These are phyloP conservation scores for Xerocomellus intermedius DNA, from an alignment of 768 basidiomycete genomes.

Conservation along the genomic window DNA sequence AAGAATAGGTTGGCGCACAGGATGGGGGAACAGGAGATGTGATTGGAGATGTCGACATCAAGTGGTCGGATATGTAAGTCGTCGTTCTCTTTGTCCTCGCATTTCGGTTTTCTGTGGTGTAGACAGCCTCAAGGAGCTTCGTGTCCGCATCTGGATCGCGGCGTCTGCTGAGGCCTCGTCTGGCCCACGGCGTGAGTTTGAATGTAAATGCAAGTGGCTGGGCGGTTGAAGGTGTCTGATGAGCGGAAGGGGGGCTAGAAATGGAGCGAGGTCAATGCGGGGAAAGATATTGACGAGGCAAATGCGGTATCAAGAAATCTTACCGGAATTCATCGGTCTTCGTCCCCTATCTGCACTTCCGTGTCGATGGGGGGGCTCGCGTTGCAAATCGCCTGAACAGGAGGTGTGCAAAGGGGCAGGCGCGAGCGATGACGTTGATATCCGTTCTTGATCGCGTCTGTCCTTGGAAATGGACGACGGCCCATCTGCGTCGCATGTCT, in stretches of 20 bases:
- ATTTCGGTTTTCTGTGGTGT: slow-evolving; percentile 51
- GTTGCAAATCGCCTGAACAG: slow-evolving; percentile 15
- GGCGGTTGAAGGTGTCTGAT: slow-evolving; percentile 27
- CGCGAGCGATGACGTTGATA: slow-evolving; percentile 25
- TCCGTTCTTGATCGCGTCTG: slow-evolving; percentile 25
- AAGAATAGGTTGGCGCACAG: no score
- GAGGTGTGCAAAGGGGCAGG: slow-evolving; percentile 13
- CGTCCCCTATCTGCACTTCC: slow-evolving; percentile 25
- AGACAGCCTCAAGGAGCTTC: slow-evolving; percentile 51
- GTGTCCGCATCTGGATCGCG: slow-evolving; percentile 39
- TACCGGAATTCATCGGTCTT: slow-evolving; percentile 29
- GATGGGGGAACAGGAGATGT: no score
- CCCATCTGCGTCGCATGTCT: slow-evolving; percentile 18
- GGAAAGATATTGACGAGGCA: neutral
- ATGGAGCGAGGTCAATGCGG: neutral
- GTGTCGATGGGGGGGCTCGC: slow-evolving; percentile 28
- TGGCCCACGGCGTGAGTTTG: slow-evolving; percentile 26
- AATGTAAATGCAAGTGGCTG: slow-evolving; percentile 22
- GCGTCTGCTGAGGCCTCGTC: slow-evolving; percentile 30
- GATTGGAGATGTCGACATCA: no score
- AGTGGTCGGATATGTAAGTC: no score
- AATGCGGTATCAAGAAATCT: slow-evolving; percentile 2
- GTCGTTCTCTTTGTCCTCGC: no score
- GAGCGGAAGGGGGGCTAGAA: slow-evolving; percentile 15
- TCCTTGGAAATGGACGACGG: slow-evolving; percentile 27